These are phyloP conservation scores for Gryganskiella cystojenkinii DNA, from an alignment of 192 early-diverging fungal genomes.

Conservation along the genomic window DNA sequence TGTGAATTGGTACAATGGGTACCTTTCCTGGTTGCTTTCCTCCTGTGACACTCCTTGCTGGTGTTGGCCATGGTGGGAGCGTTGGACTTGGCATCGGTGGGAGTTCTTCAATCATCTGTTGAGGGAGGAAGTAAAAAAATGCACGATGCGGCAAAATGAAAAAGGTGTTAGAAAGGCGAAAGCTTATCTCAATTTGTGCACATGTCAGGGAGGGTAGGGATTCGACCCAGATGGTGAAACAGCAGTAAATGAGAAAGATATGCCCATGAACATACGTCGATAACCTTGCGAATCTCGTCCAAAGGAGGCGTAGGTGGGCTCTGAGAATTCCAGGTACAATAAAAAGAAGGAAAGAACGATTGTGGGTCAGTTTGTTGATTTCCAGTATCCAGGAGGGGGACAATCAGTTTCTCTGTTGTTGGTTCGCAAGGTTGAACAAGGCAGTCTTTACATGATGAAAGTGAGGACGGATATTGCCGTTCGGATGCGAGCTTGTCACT, in stretches of 20 bases:
- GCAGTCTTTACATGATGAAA: too few relatives aligned
- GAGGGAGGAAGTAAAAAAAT: not conserved
- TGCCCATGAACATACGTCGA: constrained; percentile 15
- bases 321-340: not conserved
- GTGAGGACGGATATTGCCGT: too few relatives aligned
- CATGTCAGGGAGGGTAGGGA: not conserved
- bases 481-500: too few relatives aligned
- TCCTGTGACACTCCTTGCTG: constrained; percentile 24
- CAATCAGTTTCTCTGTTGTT: not conserved
- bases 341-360: not conserved
- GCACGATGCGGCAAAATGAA: not conserved
- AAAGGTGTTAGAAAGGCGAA: not conserved
- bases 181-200: not conserved
- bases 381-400: not conserved
- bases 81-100: constrained; percentile 36
- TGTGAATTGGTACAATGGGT: constrained; percentile 15
- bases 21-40: constrained; percentile 50
- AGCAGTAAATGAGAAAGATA: not conserved
- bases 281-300: constrained; percentile 27
- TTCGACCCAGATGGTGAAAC: not conserved
- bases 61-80: constrained; percentile 21
- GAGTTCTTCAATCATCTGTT: constrained; percentile 24
- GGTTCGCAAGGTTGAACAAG: too few relatives aligned
- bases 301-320: constrained; percentile 27
- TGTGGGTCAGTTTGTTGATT: too few relatives aligned